Percentiles rank a stretch among this genome's conserved stretches.
phyloP scores from a whole-genome alignment of 257 asterid genomes.

The Marsdenia floribunda region DNA sequence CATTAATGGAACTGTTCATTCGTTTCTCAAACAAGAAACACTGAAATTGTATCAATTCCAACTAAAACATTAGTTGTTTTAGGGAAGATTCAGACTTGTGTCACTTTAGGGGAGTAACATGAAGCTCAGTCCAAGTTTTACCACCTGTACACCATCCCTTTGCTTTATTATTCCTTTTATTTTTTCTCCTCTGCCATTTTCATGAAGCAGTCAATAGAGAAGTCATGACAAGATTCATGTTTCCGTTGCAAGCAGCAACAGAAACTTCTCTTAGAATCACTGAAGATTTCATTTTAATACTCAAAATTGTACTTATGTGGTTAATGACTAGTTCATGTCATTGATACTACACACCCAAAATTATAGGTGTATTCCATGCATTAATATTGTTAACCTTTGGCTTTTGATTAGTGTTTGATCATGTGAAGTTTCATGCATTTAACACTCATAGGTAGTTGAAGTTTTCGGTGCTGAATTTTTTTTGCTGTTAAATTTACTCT shows the following conservation, averaged over 20 bases:
- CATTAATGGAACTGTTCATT: not conserved
- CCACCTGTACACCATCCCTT: not conserved
- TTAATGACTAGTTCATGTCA: not conserved
- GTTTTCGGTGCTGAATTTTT: not conserved
- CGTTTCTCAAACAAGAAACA: not conserved
- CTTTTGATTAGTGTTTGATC: too few relatives aligned
- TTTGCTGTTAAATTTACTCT: not conserved
- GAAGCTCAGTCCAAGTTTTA: not conserved
- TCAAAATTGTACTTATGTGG: not conserved
- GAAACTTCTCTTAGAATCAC: not conserved
- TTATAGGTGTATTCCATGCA: not conserved
- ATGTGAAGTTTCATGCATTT: not conserved
- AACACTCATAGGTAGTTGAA: not conserved
- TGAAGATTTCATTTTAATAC: not conserved
- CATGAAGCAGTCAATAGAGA: too few relatives aligned
- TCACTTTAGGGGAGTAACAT: too few relatives aligned
- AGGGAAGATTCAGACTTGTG: not conserved
- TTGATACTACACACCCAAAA: not conserved
- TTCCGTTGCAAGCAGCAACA: not conserved
- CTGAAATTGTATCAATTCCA: not conserved
- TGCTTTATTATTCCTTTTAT: not conserved
- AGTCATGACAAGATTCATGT: not conserved
- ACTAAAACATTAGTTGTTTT: not conserved
- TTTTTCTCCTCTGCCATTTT: too few relatives aligned
- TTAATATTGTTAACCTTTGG: too few relatives aligned